Conservation (phyloP, 306 rosid species). For the Alnus rubra region DNA sequence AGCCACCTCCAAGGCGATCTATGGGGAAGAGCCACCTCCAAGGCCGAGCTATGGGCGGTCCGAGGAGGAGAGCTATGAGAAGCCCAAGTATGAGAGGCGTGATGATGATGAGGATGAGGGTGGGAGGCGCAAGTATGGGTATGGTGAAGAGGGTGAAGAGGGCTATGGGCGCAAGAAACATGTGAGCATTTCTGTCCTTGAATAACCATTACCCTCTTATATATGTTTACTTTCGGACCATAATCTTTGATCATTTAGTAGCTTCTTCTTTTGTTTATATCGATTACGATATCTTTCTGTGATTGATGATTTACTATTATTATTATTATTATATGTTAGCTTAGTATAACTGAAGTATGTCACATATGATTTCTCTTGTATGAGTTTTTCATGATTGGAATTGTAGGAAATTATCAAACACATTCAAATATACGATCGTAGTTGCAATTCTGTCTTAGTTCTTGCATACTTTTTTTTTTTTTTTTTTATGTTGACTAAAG, state of each 20-base stretch:
- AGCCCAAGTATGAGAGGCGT: constrained; percentile 29
- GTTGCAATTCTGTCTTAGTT: too few species aligned
- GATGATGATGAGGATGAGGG: constrained; percentile 39
- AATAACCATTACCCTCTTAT: neutral
- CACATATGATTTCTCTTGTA: neutral
- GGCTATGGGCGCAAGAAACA: constrained; percentile 74
- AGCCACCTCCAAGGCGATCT: constrained; percentile 2
- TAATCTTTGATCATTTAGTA: neutral
- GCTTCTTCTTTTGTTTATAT: neutral
- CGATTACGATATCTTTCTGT: too few species aligned
- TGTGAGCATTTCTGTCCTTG: constrained; percentile 46
- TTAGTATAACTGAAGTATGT: neutral
- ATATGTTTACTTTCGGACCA: neutral
- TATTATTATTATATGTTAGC: neutral
- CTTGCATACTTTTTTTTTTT: too few species aligned
- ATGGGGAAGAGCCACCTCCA: constrained; percentile 17
- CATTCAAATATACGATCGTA: neutral
- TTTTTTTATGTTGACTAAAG: too few species aligned
- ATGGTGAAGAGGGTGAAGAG: constrained; percentile 58
- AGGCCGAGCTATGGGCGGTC: constrained; percentile 14
- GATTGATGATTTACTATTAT: too few species aligned
- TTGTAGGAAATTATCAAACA: too few species aligned
- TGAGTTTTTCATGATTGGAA: neutral
- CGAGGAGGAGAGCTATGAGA: constrained; percentile 45
- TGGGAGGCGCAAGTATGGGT: constrained; percentile 38